These are phyloP conservation scores for Yamadazyma nakazawae DNA, from an alignment of 805 yeast species.

Conservation along the genomic window DNA sequence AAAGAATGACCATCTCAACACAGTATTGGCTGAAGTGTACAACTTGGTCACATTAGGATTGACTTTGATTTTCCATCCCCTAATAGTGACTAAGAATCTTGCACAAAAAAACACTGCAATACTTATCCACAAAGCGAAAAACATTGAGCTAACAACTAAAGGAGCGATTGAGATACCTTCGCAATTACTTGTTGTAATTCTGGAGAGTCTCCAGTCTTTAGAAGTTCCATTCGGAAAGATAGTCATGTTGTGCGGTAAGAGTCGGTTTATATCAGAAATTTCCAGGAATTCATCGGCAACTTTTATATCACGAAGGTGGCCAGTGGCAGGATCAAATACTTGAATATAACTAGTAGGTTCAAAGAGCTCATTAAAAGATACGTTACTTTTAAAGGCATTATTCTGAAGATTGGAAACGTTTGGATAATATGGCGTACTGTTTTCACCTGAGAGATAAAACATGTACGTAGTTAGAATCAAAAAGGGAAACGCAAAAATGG, in stretches of 20 bases:
- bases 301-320: neutral
- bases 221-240: neutral
- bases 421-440: slow-evolving; percentile 13
- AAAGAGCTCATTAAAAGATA: slow-evolving; percentile 23
- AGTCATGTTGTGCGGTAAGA: neutral
- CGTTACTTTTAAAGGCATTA: slow-evolving; percentile 23
- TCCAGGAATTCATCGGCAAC: neutral
- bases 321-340: neutral
- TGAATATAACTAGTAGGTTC: slow-evolving; percentile 12
- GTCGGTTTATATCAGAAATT: neutral
- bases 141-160: slow-evolving; percentile 29
- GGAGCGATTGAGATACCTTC: slow-evolving; percentile 6
- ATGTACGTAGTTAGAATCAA: slow-evolving; percentile 37
- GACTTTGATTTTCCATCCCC: slow-evolving; percentile 14
- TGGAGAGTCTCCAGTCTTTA: neutral
- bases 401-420: slow-evolving; percentile 13
- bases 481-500: slow-evolving; percentile 41
- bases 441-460: slow-evolving; percentile 16
- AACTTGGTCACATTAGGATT: slow-evolving; percentile 27
- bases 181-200: neutral
- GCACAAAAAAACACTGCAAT: slow-evolving; percentile 21
- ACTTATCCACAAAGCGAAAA: slow-evolving; percentile 23
- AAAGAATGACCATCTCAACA: slow-evolving; percentile 45
- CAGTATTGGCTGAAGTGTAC: slow-evolving; percentile 46
- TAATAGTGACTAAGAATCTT: slow-evolving; percentile 25